Evolutionary conservation across 176 grass and related monocot species (phyloP), one percentile per base, ranked within the genome.

Genomic region (Miscanthus lutarioriparius): DNA sequence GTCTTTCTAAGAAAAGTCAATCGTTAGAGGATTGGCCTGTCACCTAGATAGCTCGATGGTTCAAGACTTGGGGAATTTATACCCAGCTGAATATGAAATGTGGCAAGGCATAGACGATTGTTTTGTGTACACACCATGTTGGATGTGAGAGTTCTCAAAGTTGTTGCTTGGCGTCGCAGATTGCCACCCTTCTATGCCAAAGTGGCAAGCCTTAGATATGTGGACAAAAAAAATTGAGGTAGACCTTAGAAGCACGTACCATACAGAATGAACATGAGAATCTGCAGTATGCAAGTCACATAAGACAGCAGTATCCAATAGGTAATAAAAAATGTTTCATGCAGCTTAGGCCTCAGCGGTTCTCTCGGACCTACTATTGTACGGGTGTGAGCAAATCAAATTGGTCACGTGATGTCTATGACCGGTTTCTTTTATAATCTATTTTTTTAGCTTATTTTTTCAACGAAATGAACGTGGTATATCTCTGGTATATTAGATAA

Each of bases 321-420:
- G 41, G 10, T 43, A 10, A 11, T 43, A 37, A 41, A 41, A 41
- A 41, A 41, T 41, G 40, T 10, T 41, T 41, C 40, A 41, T 41
- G 40, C 40, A 10, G 40, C 40, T 41, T 8, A 41, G 43, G 11
- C 43, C 11, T 13, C 2, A 44, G 43, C 11, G 10, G 43, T 44
- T 44, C 43, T 44, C 43, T 44, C 11, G 11, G 43, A 47, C 44
- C 13, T 47, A 47, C 44, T 47, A 45, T 3, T 45, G 43, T 45
- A 86, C 89, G 74, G 91, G 61, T 32, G 86, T 58, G 65, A 97
- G 78, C 68, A 91, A 48, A 80, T 94, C 86, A 84, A 94, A 88
- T 65, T 74, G 73, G 67, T 72, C 69, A 41, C 48, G 12, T 77
- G 90, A 91, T 12, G 44, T 83, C n/a, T 54, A n/a, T n/a, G n/a